Base-by-base conservation (phyloP, 352 stramenopile genomes). In the Blastocystis sp. region DNA sequence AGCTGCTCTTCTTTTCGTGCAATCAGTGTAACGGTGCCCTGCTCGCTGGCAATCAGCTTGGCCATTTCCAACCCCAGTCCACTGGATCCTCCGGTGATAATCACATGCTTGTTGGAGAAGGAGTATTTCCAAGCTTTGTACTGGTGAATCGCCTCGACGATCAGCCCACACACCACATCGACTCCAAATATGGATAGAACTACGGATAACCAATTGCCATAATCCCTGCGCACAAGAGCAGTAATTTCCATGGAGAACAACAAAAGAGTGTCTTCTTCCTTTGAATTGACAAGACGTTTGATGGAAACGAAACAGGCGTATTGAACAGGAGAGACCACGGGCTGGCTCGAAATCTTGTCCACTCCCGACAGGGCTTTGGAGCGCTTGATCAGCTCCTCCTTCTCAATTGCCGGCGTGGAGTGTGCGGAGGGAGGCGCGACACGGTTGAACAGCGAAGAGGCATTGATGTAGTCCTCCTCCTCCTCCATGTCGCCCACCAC, bases 51-150 rank as follows among this genome's bases (percentile, higher is more conserved):
- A 65, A 88, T 88, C 9, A 34, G 17, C 70, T 88, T 88, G 0
- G 61, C 78, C 59, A 88, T 60, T 43, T 76, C 78, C 7, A 76
- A 42, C 21, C 78, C 78, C 19, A 88, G 57, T 10, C 78, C 78
- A 28, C 68, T 79, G 3, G 78, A 88, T 66, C 78, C 78, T 62
- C 78, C 78, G 3, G 78, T 88, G 40, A 88, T 88, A 42, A 88
- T 21, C 9, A 79, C 64, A 60, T 88, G 78, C 24, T 79, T 76
- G n/a, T 48, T 48, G 17, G 28, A n/a, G 24, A 88, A 88, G 1
- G 68, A 63, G 19, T 88, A 88, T n/a, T 43, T 60, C 21, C 28
- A 88, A 1, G 78, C 42, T 34, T 34, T 24, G n/a, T 57, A 52
- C 24, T 42, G 61, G 45, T 88, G 64, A 61, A 79, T 24, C 6